Conservation (phyloP, 2,329 filamentous ascomycete genomes). For the Arthrobotrys conoides region DNA sequence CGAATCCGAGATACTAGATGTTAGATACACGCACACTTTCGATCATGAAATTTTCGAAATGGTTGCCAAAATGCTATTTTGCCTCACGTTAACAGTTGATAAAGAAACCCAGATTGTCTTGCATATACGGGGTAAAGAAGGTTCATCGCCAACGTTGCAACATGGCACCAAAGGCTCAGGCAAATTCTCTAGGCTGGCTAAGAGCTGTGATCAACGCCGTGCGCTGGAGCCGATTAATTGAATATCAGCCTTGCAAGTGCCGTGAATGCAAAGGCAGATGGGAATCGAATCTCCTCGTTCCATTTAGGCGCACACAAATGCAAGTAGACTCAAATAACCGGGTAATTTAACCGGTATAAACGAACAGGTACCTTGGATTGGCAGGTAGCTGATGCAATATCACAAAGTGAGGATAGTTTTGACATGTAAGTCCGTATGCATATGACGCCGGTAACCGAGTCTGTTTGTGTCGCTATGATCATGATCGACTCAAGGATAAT, state of each 20-base stretch:
- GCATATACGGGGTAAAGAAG: not conserved
- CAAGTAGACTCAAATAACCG: slow-evolving; percentile 22
- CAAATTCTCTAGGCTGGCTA: not conserved
- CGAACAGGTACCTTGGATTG: not conserved
- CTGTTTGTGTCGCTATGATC: not conserved
- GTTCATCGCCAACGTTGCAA: not conserved
- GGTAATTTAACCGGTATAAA: slow-evolving; percentile 26
- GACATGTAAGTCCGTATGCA: not conserved
- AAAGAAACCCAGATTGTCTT: not conserved
- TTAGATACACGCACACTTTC: too few species aligned
- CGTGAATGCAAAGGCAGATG: not conserved
- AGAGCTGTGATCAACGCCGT: not conserved
- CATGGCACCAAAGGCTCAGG: not conserved
- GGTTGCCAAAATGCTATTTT: not conserved
- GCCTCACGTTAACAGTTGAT: not conserved
- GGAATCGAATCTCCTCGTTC: not conserved
- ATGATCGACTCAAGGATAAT: slow-evolving; percentile 44
- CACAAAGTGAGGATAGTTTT: not conserved
- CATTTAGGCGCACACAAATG: not conserved
- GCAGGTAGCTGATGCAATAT: not conserved
- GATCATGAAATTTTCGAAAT: too few species aligned
- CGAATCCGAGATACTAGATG: not conserved
- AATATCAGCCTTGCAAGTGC: not conserved
- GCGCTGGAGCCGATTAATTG: not conserved
- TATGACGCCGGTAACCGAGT: not conserved